phyloP scores from a whole-genome alignment of 2,329 filamentous ascomycete genomes.

The Akanthomyces muscarius region DNA sequence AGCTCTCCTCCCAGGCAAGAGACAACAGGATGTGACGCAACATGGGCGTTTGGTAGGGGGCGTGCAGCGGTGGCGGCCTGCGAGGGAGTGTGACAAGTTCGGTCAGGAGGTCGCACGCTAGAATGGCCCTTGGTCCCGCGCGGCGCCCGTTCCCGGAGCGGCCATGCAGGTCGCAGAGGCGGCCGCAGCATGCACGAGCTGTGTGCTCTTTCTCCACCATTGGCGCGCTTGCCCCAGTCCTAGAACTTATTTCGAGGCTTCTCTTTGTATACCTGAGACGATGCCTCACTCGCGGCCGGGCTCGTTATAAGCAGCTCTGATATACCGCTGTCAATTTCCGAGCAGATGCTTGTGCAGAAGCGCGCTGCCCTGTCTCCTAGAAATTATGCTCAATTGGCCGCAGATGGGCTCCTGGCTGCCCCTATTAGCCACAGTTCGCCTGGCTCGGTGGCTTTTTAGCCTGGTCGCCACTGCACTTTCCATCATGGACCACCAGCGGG shows the following conservation, averaged over 20 bases:
- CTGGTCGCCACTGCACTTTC: not conserved
- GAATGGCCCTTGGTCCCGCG: slow-evolving; percentile 29
- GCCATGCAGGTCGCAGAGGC: slow-evolving; percentile 34
- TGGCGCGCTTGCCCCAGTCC: slow-evolving; percentile 15
- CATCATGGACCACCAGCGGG: not conserved
- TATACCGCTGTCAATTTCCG: not conserved
- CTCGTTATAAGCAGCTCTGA: not conserved
- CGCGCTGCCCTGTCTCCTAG: not conserved
- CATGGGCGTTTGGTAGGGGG: slow-evolving; percentile 13
- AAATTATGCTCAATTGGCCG: not conserved
- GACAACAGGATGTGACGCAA: slow-evolving; percentile 16
- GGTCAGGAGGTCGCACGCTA: slow-evolving; percentile 24
- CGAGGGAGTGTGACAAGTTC: slow-evolving; percentile 19
- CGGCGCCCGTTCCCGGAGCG: slow-evolving; percentile 32
- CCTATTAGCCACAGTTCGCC: not conserved
- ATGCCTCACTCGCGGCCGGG: not conserved
- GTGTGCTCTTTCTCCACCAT: slow-evolving; percentile 23
- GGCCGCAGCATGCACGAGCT: slow-evolving; percentile 37
- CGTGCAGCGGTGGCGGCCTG: slow-evolving; percentile 3
- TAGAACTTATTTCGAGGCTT: slow-evolving; percentile 11
- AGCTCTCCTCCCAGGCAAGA: slow-evolving; percentile 4
- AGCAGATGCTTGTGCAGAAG: not conserved
- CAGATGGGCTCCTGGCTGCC: not conserved
- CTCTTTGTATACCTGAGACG: slow-evolving; percentile 5
- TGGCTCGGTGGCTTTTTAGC: not conserved